phyloP scores from a whole-genome alignment of 345 rosid genomes.

The Citrus trifoliata region DNA sequence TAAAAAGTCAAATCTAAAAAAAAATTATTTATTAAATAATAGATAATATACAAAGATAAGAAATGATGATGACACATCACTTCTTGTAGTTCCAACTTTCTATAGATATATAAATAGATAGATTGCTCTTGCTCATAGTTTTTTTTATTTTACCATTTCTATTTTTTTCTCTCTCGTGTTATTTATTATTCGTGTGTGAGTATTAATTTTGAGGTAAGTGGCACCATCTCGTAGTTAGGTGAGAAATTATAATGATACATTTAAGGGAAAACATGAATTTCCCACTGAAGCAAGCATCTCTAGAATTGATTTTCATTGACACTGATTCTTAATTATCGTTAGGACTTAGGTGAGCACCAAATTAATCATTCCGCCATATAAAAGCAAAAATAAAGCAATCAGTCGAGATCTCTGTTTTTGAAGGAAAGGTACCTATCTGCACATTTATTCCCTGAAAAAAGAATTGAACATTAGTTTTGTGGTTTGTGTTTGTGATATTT shows the following conservation, averaged over 20 bases:
- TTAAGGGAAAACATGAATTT: background rate
- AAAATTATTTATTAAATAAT: too few species aligned
- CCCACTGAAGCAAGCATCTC: background rate
- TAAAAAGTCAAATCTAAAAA: too few species aligned
- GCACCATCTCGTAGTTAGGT: background rate
- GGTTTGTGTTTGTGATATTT: background rate
- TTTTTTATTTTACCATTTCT: too few species aligned
- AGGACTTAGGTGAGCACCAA: background rate
- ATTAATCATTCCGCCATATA: background rate
- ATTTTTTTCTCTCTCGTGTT: too few species aligned
- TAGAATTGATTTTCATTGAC: background rate
- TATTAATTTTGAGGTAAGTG: background rate
- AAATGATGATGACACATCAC: too few species aligned
- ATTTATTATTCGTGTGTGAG: background rate
- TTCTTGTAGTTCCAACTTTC: too few species aligned
- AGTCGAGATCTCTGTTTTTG: background rate
- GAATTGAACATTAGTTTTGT: background rate
- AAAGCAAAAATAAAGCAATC: background rate
- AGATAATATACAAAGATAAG: too few species aligned
- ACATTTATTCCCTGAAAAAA: background rate
- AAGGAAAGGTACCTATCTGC: background rate
- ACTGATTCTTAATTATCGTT: background rate
- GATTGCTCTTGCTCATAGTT: too few species aligned
- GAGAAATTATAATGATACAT: background rate
- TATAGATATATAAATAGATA: too few species aligned